Evolutionary conservation across 495 filamentous ascomycete genomes (phyloP).

Genomic region (Oleoguttula mirabilis): DNA sequence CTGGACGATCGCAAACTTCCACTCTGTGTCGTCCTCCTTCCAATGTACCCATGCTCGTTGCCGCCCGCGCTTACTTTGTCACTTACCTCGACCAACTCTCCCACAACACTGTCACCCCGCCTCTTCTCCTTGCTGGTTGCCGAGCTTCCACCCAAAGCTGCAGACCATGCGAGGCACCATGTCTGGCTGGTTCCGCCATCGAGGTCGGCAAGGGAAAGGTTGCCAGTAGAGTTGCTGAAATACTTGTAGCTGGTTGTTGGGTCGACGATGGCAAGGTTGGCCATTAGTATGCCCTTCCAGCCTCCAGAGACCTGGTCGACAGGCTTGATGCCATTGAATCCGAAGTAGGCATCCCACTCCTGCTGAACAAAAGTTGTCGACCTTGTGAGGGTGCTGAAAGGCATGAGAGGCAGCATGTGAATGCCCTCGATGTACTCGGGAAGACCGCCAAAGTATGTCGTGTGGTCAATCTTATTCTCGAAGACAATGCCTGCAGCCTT

Average conservation of each 20-base stretch:
- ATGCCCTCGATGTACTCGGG: slow-evolving; percentile 84
- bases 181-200: slow-evolving; percentile 79
- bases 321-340: slow-evolving; percentile 16
- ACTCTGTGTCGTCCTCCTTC: neutral
- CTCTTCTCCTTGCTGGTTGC: too few relatives aligned
- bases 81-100: slow-evolving; percentile 1
- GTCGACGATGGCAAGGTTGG: slow-evolving; percentile 69
- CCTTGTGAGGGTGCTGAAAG: slow-evolving; percentile 56
- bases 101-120: too few relatives aligned
- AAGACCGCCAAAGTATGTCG: slow-evolving; percentile 79
- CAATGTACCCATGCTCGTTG: slow-evolving; percentile 7
- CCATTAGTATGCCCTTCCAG: slow-evolving; percentile 58
- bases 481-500: slow-evolving; percentile 88
- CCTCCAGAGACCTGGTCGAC: slow-evolving; percentile 10
- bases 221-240: slow-evolving; percentile 42
- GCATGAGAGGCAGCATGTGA: slow-evolving; percentile 87
- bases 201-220: slow-evolving; percentile 60
- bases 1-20: slow-evolving; percentile 8
- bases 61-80: neutral
- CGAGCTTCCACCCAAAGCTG: slow-evolving; percentile 37
- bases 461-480: slow-evolving; percentile 93
- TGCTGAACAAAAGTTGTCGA: slow-evolving; percentile 57
- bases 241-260: slow-evolving; percentile 59
- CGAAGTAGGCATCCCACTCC: slow-evolving; percentile 70
- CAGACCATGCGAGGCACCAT: slow-evolving; percentile 80